A percentile compares a stretch with the other conserved stretches of the same genome.
These are phyloP conservation scores for Penicillium sp. DNA, from an alignment of 2,329 filamentous ascomycete species.

Conservation along the genomic window DNA sequence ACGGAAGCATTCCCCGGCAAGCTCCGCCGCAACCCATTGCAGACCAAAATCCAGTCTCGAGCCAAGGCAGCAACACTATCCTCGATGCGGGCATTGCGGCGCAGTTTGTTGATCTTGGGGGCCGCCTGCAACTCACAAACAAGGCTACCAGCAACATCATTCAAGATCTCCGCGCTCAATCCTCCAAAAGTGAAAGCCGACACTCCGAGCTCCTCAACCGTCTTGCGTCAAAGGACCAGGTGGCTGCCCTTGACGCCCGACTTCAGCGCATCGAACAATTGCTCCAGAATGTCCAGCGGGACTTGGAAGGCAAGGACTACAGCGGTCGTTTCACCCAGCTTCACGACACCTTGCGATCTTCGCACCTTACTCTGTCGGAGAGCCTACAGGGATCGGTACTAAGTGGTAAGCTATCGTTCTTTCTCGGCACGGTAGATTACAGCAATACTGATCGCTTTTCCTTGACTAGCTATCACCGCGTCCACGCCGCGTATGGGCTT, in stretches of 20 bases:
- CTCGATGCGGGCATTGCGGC: constrained; percentile 29
- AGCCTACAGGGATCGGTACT: constrained; percentile 48
- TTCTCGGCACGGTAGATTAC: neutral
- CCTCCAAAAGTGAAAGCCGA: constrained; percentile 48
- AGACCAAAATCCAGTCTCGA: constrained; percentile 17
- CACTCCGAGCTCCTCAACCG: constrained; percentile 47
- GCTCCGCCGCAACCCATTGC: constrained; percentile 22
- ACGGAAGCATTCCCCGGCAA: constrained; percentile 14
- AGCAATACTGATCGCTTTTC: neutral
- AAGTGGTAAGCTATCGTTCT: constrained; percentile 48
- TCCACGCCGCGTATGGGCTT: constrained; percentile 54
- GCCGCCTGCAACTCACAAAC: constrained; percentile 63
- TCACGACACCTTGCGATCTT: constrained; percentile 49
- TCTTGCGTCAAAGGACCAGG: constrained; percentile 34
- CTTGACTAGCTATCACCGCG: constrained; percentile 45
- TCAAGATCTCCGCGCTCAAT: constrained; percentile 49
- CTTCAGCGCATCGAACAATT: constrained; percentile 51
- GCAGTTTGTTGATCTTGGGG: constrained; percentile 80
- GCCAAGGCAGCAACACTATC: constrained; percentile 40
- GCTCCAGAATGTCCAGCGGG: constrained; percentile 47
- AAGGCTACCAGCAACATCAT: constrained; percentile 53
- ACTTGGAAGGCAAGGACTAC: constrained; percentile 55
- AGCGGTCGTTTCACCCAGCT: constrained; percentile 50
- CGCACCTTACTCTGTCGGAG: constrained; percentile 49
- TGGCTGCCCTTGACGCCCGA: constrained; percentile 41